A percentile compares a stretch with the other conserved stretches of the same genome.
Conservation (phyloP, 176 grass and related monocot genomes). For the Oryza brachyantha region DNA sequence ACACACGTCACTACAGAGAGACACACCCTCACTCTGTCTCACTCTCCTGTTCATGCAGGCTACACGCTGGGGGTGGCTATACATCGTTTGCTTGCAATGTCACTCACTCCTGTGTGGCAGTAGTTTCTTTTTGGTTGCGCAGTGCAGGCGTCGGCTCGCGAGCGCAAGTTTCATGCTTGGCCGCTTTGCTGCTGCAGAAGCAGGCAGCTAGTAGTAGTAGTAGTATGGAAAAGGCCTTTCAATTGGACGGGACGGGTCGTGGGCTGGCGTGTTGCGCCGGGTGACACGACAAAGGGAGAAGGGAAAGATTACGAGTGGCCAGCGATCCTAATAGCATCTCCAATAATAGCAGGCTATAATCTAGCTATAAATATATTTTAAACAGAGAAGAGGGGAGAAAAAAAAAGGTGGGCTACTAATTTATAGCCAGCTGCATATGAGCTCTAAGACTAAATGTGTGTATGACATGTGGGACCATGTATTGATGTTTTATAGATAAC, state of each 20-base stretch:
- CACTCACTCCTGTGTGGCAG: background rate
- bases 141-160: too few relatives aligned
- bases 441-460: too few relatives aligned
- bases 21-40: too few relatives aligned
- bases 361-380: too few relatives aligned
- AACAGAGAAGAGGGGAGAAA: too few relatives aligned
- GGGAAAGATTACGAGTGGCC: background rate
- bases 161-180: background rate
- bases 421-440: too few relatives aligned
- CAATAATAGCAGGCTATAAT: too few relatives aligned
- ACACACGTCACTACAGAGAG: too few relatives aligned
- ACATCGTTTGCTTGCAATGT: conserved; percentile 13
- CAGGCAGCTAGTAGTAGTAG: background rate
- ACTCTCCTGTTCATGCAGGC: background rate
- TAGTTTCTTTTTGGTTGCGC: conserved; percentile 22
- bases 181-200: background rate
- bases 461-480: too few relatives aligned
- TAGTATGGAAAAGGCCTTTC: conserved; percentile 3
- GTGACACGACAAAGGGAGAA: background rate
- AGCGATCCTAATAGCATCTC: too few relatives aligned
- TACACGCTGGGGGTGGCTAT: background rate
- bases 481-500: too few relatives aligned
- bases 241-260: conserved; percentile 31
- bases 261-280: conserved; percentile 13
- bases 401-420: too few relatives aligned